Evolutionary conservation across 2,329 filamentous ascomycete species (phyloP), one percentile per base, ranked within the genome.

Genomic region (Karstenula rhodostoma): DNA sequence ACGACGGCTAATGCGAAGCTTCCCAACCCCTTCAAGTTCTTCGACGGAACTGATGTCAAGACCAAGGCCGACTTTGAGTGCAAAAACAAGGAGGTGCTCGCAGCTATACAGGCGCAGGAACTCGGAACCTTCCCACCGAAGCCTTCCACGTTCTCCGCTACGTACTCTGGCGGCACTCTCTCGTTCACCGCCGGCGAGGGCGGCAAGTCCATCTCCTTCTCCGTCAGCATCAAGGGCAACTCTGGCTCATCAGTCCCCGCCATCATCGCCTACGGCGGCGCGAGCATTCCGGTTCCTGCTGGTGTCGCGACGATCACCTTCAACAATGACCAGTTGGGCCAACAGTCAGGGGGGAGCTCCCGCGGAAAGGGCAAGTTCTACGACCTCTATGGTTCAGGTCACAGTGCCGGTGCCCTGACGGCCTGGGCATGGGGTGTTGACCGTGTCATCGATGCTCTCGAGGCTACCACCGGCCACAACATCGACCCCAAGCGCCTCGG

Each of bases 341-440:
- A 80, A 22, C 85, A 89, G 76, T 49, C 60, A 27, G 70, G 73
- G 50, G 47, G 58, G 12, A 67, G 56, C 59, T 84, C 81, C 59
- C 86, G 86, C 55, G 87, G 86, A 55, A 77, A 81, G 64, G 87
- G 87, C 60, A 80, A 81, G 56, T 89, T 88, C 78, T 89, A 85
- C 77, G 83, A 82, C 48, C 78, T 89, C 5, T 87, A 87, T 67
- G 86, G 86, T 47, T 81, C 77, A 56, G 73, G 78, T 15, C 84
- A 86, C 77, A 82, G 80, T 37, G 86, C 86, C 15, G 84, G 85
- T 54, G 86, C 86, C 7, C 75, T 87, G 63, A 87, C 84, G 5
- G 86, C 87, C 27, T 89, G 87, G 87, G 84, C 86, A 9, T 89
- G 86, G 86, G 87, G 84, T 58, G 85, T 88, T 2, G 83, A 84